Conservation (phyloP, 2,329 filamentous ascomycete species). For the Cordyceps cicadae region DNA sequence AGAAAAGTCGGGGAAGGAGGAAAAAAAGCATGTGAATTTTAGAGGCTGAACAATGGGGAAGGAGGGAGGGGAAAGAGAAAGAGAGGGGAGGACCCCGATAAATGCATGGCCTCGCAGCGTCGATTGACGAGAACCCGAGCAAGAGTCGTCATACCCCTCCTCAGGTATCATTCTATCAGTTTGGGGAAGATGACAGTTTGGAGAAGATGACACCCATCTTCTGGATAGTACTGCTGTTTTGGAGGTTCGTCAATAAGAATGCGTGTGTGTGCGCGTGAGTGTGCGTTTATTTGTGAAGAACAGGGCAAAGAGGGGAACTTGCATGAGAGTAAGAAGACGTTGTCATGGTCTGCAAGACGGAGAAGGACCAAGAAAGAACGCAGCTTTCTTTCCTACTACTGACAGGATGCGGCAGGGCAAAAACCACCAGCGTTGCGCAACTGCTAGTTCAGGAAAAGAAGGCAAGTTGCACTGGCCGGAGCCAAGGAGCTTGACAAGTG, state of each 20-base stretch:
- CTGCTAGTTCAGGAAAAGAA: too few species aligned
- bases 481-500: background rate
- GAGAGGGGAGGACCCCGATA: background rate
- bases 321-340: background rate
- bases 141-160: background rate
- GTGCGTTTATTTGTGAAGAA: background rate
- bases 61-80: too few species aligned
- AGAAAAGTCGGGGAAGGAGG: background rate
- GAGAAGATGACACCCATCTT: background rate
- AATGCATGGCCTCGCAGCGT: background rate
- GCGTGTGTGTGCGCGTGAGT: background rate
- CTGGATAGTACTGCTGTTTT: background rate
- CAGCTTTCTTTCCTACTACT: too few species aligned
- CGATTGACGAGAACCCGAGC: conserved; percentile 7
- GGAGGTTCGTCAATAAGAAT: background rate
- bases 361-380: too few species aligned
- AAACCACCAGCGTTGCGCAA: too few species aligned
- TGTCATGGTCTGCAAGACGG: background rate
- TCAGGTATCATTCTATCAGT: background rate
- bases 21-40: conserved; percentile 2
- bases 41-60: background rate
- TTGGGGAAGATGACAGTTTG: background rate
- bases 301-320: background rate
- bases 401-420: too few species aligned
- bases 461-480: background rate